Conservation (phyloP, 306 rosid genomes). For the Potentilla sterilis region DNA sequence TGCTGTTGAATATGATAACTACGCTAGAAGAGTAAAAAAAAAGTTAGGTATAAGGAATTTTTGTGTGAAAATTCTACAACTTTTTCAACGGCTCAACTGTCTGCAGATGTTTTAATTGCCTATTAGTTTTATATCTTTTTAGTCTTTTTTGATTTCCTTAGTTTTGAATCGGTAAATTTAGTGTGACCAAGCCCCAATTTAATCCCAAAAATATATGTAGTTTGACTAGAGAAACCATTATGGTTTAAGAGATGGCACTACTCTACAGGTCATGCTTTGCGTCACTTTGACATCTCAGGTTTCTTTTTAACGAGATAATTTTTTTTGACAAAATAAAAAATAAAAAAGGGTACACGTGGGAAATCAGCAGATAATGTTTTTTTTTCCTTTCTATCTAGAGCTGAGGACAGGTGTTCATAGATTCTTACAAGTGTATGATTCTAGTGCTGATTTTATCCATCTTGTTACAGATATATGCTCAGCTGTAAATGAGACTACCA, state of each 20-base stretch:
- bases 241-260: background rate
- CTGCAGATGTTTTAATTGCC: no score
- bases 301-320: no score
- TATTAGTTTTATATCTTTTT: no score
- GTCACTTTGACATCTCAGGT: background rate
- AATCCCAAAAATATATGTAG: background rate
- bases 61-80: no score
- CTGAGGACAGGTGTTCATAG: background rate
- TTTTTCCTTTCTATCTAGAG: background rate
- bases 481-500: background rate
- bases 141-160: no score
- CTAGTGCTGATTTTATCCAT: background rate
- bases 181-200: background rate
- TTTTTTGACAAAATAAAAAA: no score
- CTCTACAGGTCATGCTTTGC: background rate
- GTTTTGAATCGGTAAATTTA: no score
- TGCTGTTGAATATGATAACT: background rate
- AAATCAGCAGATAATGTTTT: no score
- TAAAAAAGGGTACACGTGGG: background rate
- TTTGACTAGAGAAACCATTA: background rate
- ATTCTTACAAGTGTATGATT: background rate
- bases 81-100: no score
- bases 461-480: constrained; percentile 4
- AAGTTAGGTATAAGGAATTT: background rate
- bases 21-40: background rate